Evolutionary conservation across 139 green algal genomes (phyloP), one percentile per base, ranked within the genome.

Genomic region (Auxenochlorella protothecoides): DNA sequence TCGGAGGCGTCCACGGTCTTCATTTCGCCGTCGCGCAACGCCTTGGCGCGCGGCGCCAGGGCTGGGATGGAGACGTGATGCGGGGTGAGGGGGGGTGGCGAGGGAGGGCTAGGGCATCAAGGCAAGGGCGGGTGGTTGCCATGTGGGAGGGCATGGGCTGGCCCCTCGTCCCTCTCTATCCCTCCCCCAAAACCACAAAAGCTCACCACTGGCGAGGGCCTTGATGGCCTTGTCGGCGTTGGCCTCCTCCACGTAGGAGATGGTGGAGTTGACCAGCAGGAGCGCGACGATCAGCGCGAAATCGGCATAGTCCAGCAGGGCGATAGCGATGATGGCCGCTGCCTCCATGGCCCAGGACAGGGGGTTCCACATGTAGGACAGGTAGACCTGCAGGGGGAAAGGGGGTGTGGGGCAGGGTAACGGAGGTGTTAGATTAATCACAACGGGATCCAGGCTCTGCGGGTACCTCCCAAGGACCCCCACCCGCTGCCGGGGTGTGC

Each of bases 311-410:
- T 93, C 89, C 54, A 91, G 82, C 69, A 96, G 76, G 0, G 73
- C 80, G 68, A 95, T 93, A 65, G 90, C 84, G 56, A 96, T 87
- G 60, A 96, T 91, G 55, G 88, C 90, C 5, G 89, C 83, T 2
- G 81, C 79, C 75, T 96, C 88, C 87, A 95, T 96, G n/a, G 85
- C 84, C 84, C 88, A 94, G 0, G 82, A 88, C 70, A 95, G 79
- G 0, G 89, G 89, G 83, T 93, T 93, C 83, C 86, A 93, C 84
- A 95, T 85, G 73, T 80, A 85, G 27, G 27, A 44, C 27, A 44
- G 27, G 27, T 44, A 44, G 27, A 44, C 44, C 72, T 81, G 67
- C 60, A 81, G 52, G 59, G 63, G 27, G 27, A 1, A 44, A 44
- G 27, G 27, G 27, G 27, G 27, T 44, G 27, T 44, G 27, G 27